Conservation (phyloP, 441 rosid species). For the Pelargonium cotyledonis region DNA sequence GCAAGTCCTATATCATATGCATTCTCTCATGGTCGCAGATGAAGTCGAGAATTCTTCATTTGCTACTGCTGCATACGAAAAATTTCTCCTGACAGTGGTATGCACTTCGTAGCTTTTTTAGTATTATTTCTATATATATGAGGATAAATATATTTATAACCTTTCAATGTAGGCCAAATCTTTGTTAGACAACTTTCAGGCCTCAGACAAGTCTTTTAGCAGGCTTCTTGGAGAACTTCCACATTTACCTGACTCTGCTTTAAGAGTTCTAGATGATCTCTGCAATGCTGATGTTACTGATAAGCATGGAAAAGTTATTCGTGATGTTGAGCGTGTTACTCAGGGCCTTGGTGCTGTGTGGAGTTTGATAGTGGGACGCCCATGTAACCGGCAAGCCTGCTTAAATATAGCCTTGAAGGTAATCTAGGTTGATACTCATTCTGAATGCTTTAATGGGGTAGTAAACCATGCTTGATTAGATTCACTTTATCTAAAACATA, state of each 20-base stretch:
- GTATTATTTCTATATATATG: conserved; percentile 18
- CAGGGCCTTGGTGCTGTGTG: conserved; percentile 99
- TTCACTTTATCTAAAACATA: no score
- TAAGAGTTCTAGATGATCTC: conserved; percentile 74
- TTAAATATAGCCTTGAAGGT: conserved; percentile 91
- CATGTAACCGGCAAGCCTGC: conserved; percentile 82
- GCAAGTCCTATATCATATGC: conserved; percentile 79
- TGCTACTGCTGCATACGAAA: conserved; percentile 56
- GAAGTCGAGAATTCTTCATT: conserved; percentile 44
- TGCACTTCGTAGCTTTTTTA: conserved; percentile 23
- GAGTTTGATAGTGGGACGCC: conserved; percentile 95
- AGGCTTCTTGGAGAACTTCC: conserved; percentile 98
- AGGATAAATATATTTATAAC: conserved; percentile 29
- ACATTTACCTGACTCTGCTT: conserved; percentile 64
- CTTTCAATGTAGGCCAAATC: conserved; percentile 65
- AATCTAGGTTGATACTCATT: conserved; percentile 11
- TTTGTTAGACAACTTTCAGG: conserved; percentile 79
- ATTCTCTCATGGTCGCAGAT: conserved; percentile 50
- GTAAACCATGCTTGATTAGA: no score
- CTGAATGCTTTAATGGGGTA: no score
- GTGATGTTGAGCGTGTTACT: conserved; percentile 90
- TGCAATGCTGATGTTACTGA: conserved; percentile 67
- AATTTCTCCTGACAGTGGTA: conserved; percentile 85
- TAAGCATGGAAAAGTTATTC: conserved; percentile 53
- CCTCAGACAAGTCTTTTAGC: conserved; percentile 95